Percentiles rank a stretch among this genome's conserved stretches.
Evolutionary conservation across 2,329 filamentous ascomycete genomes (phyloP).

Genomic region (Talaromyces pinophilus): DNA sequence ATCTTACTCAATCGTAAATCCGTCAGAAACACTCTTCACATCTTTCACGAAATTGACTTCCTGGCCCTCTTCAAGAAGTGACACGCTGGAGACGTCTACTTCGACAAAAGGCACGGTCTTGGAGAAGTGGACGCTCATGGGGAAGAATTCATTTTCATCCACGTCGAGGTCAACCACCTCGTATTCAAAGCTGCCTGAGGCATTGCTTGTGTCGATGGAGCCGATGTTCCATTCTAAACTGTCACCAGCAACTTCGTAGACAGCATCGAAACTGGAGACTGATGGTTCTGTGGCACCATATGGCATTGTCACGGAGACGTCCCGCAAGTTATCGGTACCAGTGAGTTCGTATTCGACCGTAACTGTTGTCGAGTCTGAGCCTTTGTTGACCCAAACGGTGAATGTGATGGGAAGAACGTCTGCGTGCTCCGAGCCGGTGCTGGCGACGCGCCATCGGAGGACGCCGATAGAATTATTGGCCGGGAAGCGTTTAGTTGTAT

Average conservation of each 20-base stretch:
- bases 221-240: conserved; percentile 93
- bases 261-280: conserved; percentile 89
- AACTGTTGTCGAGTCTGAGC: conserved; percentile 77
- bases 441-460: conserved; percentile 80
- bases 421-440: conserved; percentile 76
- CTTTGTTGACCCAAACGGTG: conserved; percentile 96
- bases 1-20: conserved; percentile 47
- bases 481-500: conserved; percentile 84
- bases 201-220: conserved; percentile 76
- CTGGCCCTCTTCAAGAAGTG: conserved; percentile 49
- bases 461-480: conserved; percentile 92
- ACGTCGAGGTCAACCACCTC: conserved; percentile 81
- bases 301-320: conserved; percentile 85
- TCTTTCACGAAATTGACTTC: conserved; percentile 49
- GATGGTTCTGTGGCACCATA: conserved; percentile 81
- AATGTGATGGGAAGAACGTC: conserved; percentile 89
- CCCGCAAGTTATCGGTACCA: conserved; percentile 72
- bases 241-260: conserved; percentile 91
- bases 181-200: conserved; percentile 89
- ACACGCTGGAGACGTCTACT: conserved; percentile 69
- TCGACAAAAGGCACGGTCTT: conserved; percentile 86
- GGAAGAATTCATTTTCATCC: conserved; percentile 95
- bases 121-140: conserved; percentile 87
- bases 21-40: conserved; percentile 47
- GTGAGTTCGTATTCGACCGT: conserved; percentile 96